Base-by-base conservation (phyloP, 1,284 basidiomycete species). In the Phylloboletellus chloephorus region DNA sequence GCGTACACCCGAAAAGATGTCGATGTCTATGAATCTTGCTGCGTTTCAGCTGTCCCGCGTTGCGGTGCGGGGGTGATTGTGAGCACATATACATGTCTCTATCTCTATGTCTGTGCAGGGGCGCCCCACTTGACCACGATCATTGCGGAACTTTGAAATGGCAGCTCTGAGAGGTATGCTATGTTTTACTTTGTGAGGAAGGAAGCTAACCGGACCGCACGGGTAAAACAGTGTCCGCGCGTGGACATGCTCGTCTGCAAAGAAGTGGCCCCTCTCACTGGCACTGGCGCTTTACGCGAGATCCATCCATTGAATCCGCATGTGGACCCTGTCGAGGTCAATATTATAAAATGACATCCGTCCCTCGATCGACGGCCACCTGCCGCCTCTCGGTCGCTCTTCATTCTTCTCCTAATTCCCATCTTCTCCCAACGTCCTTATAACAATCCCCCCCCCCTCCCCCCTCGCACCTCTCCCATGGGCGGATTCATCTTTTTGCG, bases 401-500 rank as follows among this genome's bases (percentile, higher is more conserved):
- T 53, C 47, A 39, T 37, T 38, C 34, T 45, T 50, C 50, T 40
- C 16, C 42, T 22, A 44, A 37, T 42, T 43, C 47, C 39, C 51
- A 22, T 30, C 51, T 33, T 39, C 37, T 48, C 34, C 41, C 47
- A 42, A 31, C 42, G 25, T 39, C 46, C 44, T 58, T 58, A 55
- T 55, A 55, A 57, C 46, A 41, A 53, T n/a, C n/a, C n/a, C n/a
- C n/a, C n/a, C n/a, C n/a, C n/a, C n/a, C n/a, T n/a, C n/a, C n/a
- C n/a, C n/a, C n/a, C n/a, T n/a, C n/a, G n/a, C n/a, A n/a, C n/a
- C n/a, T n/a, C n/a, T n/a, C 40, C 45, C 31, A 71, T 71, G 66
- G 59, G 54, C 49, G 53, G 67, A 51, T 65, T 69, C 57, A 55
- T 59, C 52, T 53, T 67, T 53, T 52, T 64, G 39, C 57, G 57